These are phyloP conservation scores for Penicillium salamii DNA, from an alignment of 495 filamentous ascomycete species.

Conservation along the genomic window DNA sequence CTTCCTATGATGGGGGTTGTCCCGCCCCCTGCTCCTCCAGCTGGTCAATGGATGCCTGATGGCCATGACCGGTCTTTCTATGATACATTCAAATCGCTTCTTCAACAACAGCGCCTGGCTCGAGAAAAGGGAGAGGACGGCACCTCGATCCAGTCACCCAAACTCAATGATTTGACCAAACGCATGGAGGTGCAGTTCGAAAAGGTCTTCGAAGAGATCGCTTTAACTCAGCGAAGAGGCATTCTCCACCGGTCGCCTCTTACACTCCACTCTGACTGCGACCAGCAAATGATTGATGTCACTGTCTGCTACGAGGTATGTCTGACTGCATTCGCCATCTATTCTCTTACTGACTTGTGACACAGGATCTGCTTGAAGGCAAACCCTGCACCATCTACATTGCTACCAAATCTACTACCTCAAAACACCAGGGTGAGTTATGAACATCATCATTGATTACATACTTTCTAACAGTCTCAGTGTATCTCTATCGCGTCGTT, in stretches of 20 bases:
- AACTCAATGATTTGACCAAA: conserved; percentile 50
- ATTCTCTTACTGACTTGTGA: not conserved
- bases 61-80: conserved; percentile 46
- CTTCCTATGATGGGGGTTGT: conserved; percentile 38
- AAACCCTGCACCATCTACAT: conserved; percentile 36
- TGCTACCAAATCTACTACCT: conserved; percentile 29
- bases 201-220: conserved; percentile 55
- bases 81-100: conserved; percentile 41
- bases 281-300: conserved; percentile 33
- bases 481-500: conserved; percentile 48
- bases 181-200: conserved; percentile 53
- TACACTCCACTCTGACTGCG: conserved; percentile 41
- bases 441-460: not conserved
- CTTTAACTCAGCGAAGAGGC: conserved; percentile 54
- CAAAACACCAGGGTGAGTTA: conserved; percentile 34
- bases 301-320: conserved; percentile 38
- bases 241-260: conserved; percentile 53
- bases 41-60: conserved; percentile 40
- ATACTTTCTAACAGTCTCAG: conserved; percentile 21
- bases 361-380: conserved; percentile 19
- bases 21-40: conserved; percentile 17
- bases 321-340: not conserved
- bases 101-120: conserved; percentile 30
- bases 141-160: conserved; percentile 39
- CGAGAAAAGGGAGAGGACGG: conserved; percentile 20